Conservation (phyloP, 495 filamentous ascomycete species). For the Neurospora sp. region DNA sequence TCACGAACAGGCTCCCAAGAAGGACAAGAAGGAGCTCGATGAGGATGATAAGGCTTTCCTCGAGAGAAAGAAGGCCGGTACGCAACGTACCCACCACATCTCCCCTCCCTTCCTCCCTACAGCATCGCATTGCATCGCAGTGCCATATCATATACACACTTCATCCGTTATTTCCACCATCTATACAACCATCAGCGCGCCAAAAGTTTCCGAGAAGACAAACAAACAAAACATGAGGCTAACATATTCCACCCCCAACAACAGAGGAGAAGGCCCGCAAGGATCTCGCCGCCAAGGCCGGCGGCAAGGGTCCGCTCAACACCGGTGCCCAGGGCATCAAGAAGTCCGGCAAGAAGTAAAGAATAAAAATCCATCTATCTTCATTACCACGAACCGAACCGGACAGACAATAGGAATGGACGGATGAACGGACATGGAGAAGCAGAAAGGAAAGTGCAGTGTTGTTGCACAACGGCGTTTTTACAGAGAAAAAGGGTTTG, state of each 20-base stretch:
- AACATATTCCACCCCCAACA: background rate
- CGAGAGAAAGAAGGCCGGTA: slow-evolving; percentile 67
- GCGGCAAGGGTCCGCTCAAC: slow-evolving; percentile 51
- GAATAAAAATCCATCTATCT: background rate
- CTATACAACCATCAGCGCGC: too few relatives aligned
- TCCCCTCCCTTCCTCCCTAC: background rate
- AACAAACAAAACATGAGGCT: background rate
- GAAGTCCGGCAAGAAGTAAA: slow-evolving; percentile 83
- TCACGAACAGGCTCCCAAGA: slow-evolving; percentile 48
- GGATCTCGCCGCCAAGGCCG: slow-evolving; percentile 55
- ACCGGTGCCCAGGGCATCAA: slow-evolving; percentile 77
- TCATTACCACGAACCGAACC: background rate
- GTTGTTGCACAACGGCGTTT: background rate
- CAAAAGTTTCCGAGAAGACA: too few relatives aligned
- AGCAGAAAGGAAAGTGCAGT: background rate
- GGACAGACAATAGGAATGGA: background rate
- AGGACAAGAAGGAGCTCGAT: slow-evolving; percentile 62
- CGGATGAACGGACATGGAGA: background rate
- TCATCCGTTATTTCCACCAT: too few relatives aligned
- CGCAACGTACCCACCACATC: slow-evolving; percentile 10
- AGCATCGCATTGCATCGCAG: background rate
- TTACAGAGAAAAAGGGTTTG: background rate
- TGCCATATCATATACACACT: too few relatives aligned
- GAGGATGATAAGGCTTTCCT: slow-evolving; percentile 67
- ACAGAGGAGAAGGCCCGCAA: slow-evolving; percentile 70